phyloP scores from a whole-genome alignment of 1,139 yeast species.

The Kodamaea fungicola region DNA sequence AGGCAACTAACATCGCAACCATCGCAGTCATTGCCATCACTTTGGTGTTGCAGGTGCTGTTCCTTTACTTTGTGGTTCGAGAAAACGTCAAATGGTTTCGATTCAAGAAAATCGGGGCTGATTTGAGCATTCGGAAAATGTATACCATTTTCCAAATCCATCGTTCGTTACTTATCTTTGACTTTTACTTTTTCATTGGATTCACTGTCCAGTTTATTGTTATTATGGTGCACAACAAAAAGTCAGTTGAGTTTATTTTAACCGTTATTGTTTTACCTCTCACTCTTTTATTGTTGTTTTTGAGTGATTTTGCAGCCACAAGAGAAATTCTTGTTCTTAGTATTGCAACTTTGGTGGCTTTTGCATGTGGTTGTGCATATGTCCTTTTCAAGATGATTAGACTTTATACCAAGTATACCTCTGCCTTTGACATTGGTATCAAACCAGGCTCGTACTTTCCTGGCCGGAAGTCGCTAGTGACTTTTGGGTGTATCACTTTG shows the following conservation, averaged over 20 bases:
- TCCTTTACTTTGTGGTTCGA: constrained; percentile 35
- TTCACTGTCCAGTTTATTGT: constrained; percentile 53
- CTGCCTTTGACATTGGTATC: constrained; percentile 17
- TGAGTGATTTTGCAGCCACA: constrained; percentile 38
- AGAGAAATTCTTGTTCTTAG: constrained; percentile 34
- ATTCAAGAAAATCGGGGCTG: constrained; percentile 52
- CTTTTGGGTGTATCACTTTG: constrained; percentile 47
- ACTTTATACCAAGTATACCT: constrained; percentile 42
- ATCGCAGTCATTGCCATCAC: constrained; percentile 44
- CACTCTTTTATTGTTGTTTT: constrained; percentile 36
- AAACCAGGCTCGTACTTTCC: constrained; percentile 39
- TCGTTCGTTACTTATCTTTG: constrained; percentile 41
- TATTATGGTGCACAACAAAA: constrained; percentile 38
- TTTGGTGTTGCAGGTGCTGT: constrained; percentile 27
- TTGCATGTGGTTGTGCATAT: constrained; percentile 45
- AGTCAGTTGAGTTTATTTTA: constrained; percentile 46
- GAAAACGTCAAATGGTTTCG: constrained; percentile 48
- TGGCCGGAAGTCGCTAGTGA: constrained; percentile 45
- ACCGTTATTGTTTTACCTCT: constrained; percentile 50
- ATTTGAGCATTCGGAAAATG: constrained; percentile 36
- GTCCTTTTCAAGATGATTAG: constrained; percentile 49
- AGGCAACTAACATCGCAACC: constrained; percentile 43
- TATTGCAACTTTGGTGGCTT: constrained; percentile 26
- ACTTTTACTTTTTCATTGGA: constrained; percentile 50
- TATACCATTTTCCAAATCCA: constrained; percentile 43